These are phyloP conservation scores for Aaosphaeria arxii DNA, from an alignment of 2,329 filamentous ascomycete species.

Conservation along the genomic window DNA sequence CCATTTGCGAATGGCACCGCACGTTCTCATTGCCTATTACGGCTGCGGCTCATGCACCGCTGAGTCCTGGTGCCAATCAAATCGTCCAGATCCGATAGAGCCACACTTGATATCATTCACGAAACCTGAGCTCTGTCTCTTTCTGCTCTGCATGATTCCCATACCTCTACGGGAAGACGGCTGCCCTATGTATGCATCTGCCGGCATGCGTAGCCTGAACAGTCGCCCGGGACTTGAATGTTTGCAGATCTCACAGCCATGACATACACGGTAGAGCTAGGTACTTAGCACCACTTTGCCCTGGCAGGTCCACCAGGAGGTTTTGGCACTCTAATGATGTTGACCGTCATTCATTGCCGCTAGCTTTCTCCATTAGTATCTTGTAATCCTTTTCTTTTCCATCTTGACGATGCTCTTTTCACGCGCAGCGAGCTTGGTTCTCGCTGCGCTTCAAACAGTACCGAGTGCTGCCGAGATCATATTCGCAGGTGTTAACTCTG, in stretches of 20 bases:
- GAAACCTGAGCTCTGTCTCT: too few relatives aligned
- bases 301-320: conserved; percentile 1
- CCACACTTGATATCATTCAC: too few relatives aligned
- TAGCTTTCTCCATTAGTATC: not conserved
- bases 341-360: conserved; percentile 5
- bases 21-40: too few relatives aligned
- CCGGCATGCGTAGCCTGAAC: not conserved
- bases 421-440: conserved; percentile 8
- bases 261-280: not conserved
- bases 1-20: too few relatives aligned
- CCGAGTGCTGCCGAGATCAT: conserved; percentile 11
- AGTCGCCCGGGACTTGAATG: not conserved
- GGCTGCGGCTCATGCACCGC: too few relatives aligned
- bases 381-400: conserved; percentile 1
- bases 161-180: not conserved
- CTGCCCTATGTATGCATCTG: conserved; percentile 1
- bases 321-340: conserved; percentile 8
- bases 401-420: conserved; percentile 2
- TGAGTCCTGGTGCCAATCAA: too few relatives aligned
- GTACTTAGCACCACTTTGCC: conserved; percentile 3
- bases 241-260: not conserved
- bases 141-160: not conserved
- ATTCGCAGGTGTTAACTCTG: conserved; percentile 20
- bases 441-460: conserved; percentile 8
- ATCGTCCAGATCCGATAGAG: too few relatives aligned